Evolutionary conservation across 2,329 filamentous ascomycete genomes (phyloP).

Genomic region (Proliferodiscus dingleyae): DNA sequence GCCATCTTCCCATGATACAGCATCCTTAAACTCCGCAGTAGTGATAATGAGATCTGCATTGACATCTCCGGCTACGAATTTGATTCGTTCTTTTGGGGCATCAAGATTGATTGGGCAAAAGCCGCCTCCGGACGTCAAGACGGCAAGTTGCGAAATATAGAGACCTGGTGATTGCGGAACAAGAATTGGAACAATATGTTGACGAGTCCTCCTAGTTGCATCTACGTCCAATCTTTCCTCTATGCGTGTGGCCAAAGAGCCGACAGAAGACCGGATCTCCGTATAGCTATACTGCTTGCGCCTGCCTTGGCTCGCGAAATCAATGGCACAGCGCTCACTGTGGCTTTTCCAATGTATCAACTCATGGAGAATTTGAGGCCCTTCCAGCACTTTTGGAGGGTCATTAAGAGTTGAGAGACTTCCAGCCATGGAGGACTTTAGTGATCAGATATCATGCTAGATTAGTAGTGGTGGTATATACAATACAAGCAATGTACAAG

Average conservation of each 20-base stretch:
- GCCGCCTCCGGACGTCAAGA: constrained; percentile 75
- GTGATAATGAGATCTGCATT: constrained; percentile 65
- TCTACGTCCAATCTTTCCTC: constrained; percentile 10
- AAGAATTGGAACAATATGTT: constrained; percentile 66
- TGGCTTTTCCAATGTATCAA: constrained; percentile 48
- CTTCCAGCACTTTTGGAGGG: constrained; percentile 45
- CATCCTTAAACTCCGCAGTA: constrained; percentile 41
- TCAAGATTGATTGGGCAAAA: constrained; percentile 84
- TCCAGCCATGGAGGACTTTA: constrained; percentile 20
- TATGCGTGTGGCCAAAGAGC: constrained; percentile 19
- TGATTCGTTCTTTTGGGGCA: constrained; percentile 68
- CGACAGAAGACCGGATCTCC: constrained; percentile 39
- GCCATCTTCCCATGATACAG: constrained; percentile 35
- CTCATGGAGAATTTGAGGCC: constrained; percentile 54
- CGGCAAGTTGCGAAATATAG: constrained; percentile 71
- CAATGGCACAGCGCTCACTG: constrained; percentile 50
- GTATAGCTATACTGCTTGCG: constrained; percentile 26
- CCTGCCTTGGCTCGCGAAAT: constrained; percentile 51
- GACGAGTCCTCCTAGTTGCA: constrained; percentile 16
- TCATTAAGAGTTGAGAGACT: constrained; percentile 54
- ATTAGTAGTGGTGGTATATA: neutral
- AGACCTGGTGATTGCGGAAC: constrained; percentile 72
- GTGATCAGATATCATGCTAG: constrained; percentile 12
- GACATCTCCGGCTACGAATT: constrained; percentile 77
- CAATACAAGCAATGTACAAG: neutral